phyloP scores from a whole-genome alignment of 352 stramenopile species.

The Peronosclerospora sorghi region DNA sequence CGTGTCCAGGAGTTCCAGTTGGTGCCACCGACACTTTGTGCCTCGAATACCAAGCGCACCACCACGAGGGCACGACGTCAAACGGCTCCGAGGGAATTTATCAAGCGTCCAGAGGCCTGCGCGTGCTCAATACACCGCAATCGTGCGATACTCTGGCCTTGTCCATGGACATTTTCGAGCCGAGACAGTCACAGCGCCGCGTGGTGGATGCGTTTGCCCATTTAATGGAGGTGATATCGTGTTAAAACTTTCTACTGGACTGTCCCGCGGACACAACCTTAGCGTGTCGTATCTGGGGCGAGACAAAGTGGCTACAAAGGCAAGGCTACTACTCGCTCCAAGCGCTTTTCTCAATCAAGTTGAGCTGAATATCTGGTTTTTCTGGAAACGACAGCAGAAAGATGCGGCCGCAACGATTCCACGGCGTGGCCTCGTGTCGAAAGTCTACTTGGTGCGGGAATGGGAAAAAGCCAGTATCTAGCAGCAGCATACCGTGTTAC shows the following conservation, averaged over 20 bases:
- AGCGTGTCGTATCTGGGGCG: slow-evolving; percentile 28
- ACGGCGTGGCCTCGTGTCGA: slow-evolving; percentile 32
- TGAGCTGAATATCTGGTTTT: slow-evolving; percentile 60
- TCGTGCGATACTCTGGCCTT: slow-evolving; percentile 63
- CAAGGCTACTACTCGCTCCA: slow-evolving; percentile 57
- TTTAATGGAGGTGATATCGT: slow-evolving; percentile 42
- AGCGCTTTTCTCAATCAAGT: slow-evolving; percentile 66
- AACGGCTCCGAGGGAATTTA: slow-evolving; percentile 30
- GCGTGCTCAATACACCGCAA: slow-evolving; percentile 48
- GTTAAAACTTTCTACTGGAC: slow-evolving; percentile 37
- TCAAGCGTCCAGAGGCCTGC: slow-evolving; percentile 33
- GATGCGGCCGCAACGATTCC: slow-evolving; percentile 25
- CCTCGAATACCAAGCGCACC: slow-evolving; percentile 5
- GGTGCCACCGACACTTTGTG: slow-evolving; percentile 8
- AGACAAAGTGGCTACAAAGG: slow-evolving; percentile 53
- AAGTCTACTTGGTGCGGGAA: slow-evolving; percentile 33
- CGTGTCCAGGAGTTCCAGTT: slow-evolving; percentile 46
- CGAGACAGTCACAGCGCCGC: no score
- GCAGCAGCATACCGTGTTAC: slow-evolving; percentile 13
- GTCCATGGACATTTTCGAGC: slow-evolving; percentile 28
- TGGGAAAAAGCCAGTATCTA: slow-evolving; percentile 24
- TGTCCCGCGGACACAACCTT: slow-evolving; percentile 26
- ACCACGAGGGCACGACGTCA: slow-evolving; percentile 3
- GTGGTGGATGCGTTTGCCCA: slow-evolving; percentile 19
- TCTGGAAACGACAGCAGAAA: slow-evolving; percentile 32